A percentile compares a stretch with the other conserved stretches of the same genome.
Evolutionary conservation across 2,329 filamentous ascomycete species (phyloP).

Genomic region (Ascochyta lentis): DNA sequence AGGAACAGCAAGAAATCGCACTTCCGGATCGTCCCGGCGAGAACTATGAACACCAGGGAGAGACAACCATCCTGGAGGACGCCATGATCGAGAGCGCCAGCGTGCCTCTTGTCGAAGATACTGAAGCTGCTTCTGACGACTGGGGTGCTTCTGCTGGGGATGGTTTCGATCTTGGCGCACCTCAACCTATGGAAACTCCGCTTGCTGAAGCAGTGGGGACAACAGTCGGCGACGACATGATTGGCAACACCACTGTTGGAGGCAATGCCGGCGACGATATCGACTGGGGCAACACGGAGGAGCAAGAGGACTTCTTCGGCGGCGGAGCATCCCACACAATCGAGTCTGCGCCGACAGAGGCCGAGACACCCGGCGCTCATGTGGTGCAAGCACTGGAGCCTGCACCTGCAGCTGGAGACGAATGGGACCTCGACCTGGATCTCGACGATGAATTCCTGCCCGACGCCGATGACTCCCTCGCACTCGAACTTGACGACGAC

Average conservation of each 20-base stretch:
- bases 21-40: slow-evolving; percentile 35
- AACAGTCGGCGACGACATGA: slow-evolving; percentile 40
- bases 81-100: slow-evolving; percentile 53
- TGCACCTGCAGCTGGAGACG: slow-evolving; percentile 64
- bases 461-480: slow-evolving; percentile 57
- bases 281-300: slow-evolving; percentile 46
- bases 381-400: slow-evolving; percentile 23
- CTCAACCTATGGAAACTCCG: slow-evolving; percentile 28
- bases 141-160: slow-evolving; percentile 41
- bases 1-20: slow-evolving; percentile 1
- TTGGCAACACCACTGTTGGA: slow-evolving; percentile 39
- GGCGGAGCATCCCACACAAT: slow-evolving; percentile 20
- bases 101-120: slow-evolving; percentile 51
- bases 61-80: slow-evolving; percentile 53
- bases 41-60: slow-evolving; percentile 57
- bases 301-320: slow-evolving; percentile 44
- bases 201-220: slow-evolving; percentile 39
- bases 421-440: slow-evolving; percentile 83
- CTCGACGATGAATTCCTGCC: slow-evolving; percentile 76
- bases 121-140: slow-evolving; percentile 45
- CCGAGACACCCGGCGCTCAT: slow-evolving; percentile 30
- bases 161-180: slow-evolving; percentile 40
- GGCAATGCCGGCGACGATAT: slow-evolving; percentile 39
- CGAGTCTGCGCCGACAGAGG: slow-evolving; percentile 25
- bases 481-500: slow-evolving; percentile 80